A percentile compares a stretch with the other conserved stretches of the same genome.
These are phyloP conservation scores for Candida namnaoensis DNA, from an alignment of 805 yeast genomes.

Conservation along the genomic window DNA sequence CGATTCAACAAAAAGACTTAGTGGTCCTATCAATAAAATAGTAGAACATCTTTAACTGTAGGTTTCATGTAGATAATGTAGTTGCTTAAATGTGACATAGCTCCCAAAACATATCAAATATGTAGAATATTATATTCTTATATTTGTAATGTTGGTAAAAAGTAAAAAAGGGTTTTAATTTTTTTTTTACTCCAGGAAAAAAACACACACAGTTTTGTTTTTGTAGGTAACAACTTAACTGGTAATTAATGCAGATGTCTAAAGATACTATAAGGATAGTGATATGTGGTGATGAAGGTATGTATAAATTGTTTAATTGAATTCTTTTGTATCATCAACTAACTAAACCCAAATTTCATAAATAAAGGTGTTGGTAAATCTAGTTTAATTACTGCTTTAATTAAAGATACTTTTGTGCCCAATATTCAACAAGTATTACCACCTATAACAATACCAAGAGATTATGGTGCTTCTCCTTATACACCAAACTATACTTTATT, in stretches of 20 bases:
- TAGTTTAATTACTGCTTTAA: slow-evolving; percentile 67
- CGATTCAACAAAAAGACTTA: no score
- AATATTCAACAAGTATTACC: slow-evolving; percentile 75
- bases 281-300: slow-evolving; percentile 88
- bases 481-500: slow-evolving; percentile 62
- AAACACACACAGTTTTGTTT: no score
- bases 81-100: no score
- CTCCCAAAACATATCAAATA: no score
- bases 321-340: not conserved
- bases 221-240: not conserved
- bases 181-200: no score
- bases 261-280: slow-evolving; percentile 66
- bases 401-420: slow-evolving; percentile 75
- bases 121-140: no score
- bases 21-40: no score
- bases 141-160: no score
- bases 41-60: no score
- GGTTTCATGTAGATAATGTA: no score
- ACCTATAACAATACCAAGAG: slow-evolving; percentile 74
- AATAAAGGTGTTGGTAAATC: slow-evolving; percentile 62
- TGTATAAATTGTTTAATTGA: slow-evolving; percentile 1
- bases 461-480: slow-evolving; percentile 48
- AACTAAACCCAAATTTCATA: not conserved
- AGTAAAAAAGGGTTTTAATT: no score
- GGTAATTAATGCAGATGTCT: slow-evolving; percentile 16